phyloP scores from a whole-genome alignment of 148 eudicot genomes.

The Nepenthes mirabilis region DNA sequence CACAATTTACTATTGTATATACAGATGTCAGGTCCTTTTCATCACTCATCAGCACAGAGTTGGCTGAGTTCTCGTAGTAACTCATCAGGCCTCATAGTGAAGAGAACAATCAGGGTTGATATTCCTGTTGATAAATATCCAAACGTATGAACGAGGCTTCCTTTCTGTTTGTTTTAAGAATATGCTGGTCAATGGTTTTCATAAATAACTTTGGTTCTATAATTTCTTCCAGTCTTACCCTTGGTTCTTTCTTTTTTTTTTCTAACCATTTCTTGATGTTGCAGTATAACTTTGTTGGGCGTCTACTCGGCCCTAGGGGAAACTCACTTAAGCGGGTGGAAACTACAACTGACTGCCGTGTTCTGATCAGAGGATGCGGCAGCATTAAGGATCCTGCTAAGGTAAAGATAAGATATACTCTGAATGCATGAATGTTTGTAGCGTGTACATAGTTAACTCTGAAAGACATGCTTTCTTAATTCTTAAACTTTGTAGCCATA shows the following conservation, averaged over 20 bases:
- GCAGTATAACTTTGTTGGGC: conserved; percentile 98
- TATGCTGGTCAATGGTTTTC: conserved; percentile 1
- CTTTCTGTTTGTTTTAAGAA: conserved; percentile 5
- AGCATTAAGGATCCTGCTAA: conserved; percentile 93
- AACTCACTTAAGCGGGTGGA: conserved; percentile 96
- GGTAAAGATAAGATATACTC: conserved; percentile 24
- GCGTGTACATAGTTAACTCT: no score
- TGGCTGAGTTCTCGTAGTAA: conserved; percentile 76
- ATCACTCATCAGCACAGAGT: conserved; percentile 61
- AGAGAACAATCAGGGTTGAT: conserved; percentile 88
- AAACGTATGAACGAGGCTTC: conserved; percentile 43
- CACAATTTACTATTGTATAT: not conserved
- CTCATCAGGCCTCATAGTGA: conserved; percentile 88
- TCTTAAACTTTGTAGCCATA: no score
- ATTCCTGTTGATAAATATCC: conserved; percentile 87
- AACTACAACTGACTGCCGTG: conserved; percentile 91
- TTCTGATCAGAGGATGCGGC: conserved; percentile 95
- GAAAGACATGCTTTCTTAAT: no score
- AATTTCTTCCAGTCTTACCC: not conserved
- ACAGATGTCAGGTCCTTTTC: conserved; percentile 76
- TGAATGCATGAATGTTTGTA: no score
- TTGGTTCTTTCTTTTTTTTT: not conserved
- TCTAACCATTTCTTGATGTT: not conserved
- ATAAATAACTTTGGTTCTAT: not conserved
- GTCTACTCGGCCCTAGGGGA: conserved; percentile 98